These are phyloP conservation scores for Skeletonema marinoi DNA, from an alignment of 108 stramenopile species.

Conservation along the genomic window DNA sequence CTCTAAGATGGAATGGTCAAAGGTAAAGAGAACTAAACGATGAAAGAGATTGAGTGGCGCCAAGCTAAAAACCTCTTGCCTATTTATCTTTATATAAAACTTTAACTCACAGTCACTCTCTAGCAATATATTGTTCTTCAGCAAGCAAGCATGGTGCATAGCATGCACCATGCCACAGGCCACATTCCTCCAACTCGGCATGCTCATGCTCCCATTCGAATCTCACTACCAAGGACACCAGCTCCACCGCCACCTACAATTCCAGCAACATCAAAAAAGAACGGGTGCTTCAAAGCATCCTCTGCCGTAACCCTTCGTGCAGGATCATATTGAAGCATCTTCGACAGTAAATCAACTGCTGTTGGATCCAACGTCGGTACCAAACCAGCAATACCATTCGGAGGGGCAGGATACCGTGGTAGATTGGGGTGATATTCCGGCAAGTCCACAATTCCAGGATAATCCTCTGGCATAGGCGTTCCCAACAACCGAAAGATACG, in stretches of 20 bases:
- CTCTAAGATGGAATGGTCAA: no score
- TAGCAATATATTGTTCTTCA: no score
- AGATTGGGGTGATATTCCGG: conserved; percentile 89
- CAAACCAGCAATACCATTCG: conserved; percentile 75
- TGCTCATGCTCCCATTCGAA: neutral
- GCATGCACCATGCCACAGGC: no score
- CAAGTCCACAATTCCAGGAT: conserved; percentile 93
- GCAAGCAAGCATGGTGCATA: no score
- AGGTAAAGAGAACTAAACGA: no score
- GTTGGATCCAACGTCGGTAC: conserved; percentile 82
- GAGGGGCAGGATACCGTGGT: conserved; percentile 85
- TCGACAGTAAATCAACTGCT: conserved; percentile 84
- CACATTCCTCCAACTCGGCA: neutral
- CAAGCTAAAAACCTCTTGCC: neutral
- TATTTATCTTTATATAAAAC: no score
- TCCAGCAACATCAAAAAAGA: conserved; percentile 88
- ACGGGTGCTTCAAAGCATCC: conserved; percentile 93
- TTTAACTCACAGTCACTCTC: no score
- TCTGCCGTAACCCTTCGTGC: conserved; percentile 87
- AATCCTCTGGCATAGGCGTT: conserved; percentile 73
- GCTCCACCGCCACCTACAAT: conserved; percentile 10
- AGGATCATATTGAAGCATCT: conserved; percentile 95
- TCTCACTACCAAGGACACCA: neutral
- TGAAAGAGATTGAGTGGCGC: neutral
- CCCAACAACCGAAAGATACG: conserved; percentile 92